These are phyloP conservation scores for Talaromyces pinophilus DNA, from an alignment of 2,329 filamentous ascomycete species.

Conservation along the genomic window DNA sequence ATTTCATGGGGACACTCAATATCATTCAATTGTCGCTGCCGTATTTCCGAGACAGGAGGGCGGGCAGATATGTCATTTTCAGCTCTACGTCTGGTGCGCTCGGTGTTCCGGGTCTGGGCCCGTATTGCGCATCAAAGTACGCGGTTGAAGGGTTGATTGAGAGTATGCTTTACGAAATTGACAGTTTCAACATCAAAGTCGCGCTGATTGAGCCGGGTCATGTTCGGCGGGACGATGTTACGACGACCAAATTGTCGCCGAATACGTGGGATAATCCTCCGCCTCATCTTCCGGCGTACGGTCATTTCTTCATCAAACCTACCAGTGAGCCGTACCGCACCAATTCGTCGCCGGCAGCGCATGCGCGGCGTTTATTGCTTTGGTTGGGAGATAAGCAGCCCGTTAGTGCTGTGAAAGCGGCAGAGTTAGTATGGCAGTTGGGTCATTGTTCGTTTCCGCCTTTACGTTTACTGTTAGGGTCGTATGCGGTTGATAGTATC, in stretches of 20 bases:
- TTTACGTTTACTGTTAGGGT: conserved; percentile 79
- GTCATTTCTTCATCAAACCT: conserved; percentile 87
- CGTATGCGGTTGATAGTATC: conserved; percentile 94
- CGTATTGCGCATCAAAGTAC: conserved; percentile 96
- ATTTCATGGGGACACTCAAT: conserved; percentile 93
- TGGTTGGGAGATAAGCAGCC: conserved; percentile 93
- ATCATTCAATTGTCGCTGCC: conserved; percentile 88
- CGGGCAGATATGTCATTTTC: conserved; percentile 88
- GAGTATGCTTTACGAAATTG: conserved; percentile 94
- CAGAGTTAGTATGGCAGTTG: conserved; percentile 90
- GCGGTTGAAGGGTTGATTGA: conserved; percentile 94
- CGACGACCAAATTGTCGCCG: conserved; percentile 32
- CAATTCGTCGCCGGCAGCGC: conserved; percentile 77
- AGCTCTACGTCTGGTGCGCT: conserved; percentile 88
- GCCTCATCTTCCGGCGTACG: conserved; percentile 73
- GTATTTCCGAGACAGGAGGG: conserved; percentile 75
- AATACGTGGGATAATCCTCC: conserved; percentile 34
- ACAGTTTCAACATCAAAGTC: conserved; percentile 87
- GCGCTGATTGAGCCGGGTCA: conserved; percentile 91
- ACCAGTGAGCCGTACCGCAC: conserved; percentile 79
- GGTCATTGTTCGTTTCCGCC: conserved; percentile 95
- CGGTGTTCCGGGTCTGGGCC: conserved; percentile 89
- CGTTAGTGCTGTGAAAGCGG: conserved; percentile 87
- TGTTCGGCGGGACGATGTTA: conserved; percentile 75
- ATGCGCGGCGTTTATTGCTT: conserved; percentile 87